phyloP scores from a whole-genome alignment of 768 basidiomycete species.

The Suillus variegatus region DNA sequence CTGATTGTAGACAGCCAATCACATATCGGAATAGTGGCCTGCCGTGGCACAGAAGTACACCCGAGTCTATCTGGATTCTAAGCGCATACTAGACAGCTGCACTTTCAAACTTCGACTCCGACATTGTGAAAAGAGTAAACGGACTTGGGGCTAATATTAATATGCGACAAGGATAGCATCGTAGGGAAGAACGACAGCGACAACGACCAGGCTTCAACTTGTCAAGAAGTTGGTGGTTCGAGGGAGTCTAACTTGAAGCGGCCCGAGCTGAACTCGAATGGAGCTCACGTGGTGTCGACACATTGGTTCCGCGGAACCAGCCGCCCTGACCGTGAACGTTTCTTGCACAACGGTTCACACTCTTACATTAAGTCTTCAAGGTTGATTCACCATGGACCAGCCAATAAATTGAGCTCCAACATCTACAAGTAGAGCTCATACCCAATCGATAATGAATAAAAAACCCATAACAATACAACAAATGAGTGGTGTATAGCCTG shows the following conservation, averaged over 20 bases:
- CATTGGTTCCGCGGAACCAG: not conserved
- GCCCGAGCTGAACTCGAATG: not conserved
- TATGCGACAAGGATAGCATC: not conserved
- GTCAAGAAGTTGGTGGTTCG: not conserved
- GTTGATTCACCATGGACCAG: not conserved
- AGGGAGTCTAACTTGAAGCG: too few relatives aligned
- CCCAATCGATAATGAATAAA: not conserved
- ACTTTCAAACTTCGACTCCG: not conserved
- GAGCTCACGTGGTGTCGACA: not conserved
- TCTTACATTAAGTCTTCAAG: not conserved
- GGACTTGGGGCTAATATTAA: not conserved
- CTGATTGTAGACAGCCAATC: not conserved
- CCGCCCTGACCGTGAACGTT: not conserved
- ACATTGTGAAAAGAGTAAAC: not conserved
- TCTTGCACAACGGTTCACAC: not conserved
- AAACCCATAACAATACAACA: conserved; percentile 1
- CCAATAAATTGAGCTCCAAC: not conserved
- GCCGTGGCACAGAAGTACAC: not conserved
- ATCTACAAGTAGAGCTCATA: not conserved
- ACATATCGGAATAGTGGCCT: not conserved
- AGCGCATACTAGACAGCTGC: not conserved
- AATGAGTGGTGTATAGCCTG: not conserved
- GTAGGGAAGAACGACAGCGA: not conserved
- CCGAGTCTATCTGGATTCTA: not conserved
- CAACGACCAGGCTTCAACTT: not conserved